Evolutionary conservation across 495 filamentous ascomycete species (phyloP), one percentile per base, ranked within the genome.

Genomic region (Schizothecium vesticola): DNA sequence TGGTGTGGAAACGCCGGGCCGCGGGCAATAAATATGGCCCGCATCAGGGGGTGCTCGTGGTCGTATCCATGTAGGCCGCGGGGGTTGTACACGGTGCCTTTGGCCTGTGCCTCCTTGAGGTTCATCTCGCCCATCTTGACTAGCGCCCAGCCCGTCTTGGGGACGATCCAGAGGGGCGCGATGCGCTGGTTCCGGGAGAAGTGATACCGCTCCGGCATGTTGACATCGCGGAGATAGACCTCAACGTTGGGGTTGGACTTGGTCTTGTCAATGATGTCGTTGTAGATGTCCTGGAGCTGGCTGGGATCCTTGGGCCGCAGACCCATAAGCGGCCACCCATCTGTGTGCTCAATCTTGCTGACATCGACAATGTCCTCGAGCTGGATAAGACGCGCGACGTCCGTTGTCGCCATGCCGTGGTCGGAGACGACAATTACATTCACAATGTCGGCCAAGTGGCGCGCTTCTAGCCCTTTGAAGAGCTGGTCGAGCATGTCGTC

Each of bases 401-500:
- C 89, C 0, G 95, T 97, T 1, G 91, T 94, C 4, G 94, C 94
- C 95, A 99, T 99, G 23, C 95, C 95, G 73, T 99, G 95, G 77
- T 99, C 95, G 12, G 92, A 96, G 19, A 99, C 94, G n/a, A 99
- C 86, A 36, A 99, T 87, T n/a, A 99, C 85, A 70, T 99, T 99
- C 73, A 97, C 91, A 59, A 98, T 88, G 11, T 89, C 75, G 0
- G 93, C 97, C 19, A 98, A 81, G 73, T 97, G 96, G 25, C 95
- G 88, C 31, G 84, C 81, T 67, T 94, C 84, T 0, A 99, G 80
- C 0, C 93, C 94, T 9, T 83, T 73, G 72, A 99, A 90, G 9
- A 99, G 78, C 4, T 80, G 70, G 7, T 86, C 88, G 1, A 99
- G 83, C 90, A 98, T 92, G 2, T 70, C 77, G 76, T 99, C 95